phyloP scores from a whole-genome alignment of 75 land plant genomes.

The Picea sitchensis region DNA sequence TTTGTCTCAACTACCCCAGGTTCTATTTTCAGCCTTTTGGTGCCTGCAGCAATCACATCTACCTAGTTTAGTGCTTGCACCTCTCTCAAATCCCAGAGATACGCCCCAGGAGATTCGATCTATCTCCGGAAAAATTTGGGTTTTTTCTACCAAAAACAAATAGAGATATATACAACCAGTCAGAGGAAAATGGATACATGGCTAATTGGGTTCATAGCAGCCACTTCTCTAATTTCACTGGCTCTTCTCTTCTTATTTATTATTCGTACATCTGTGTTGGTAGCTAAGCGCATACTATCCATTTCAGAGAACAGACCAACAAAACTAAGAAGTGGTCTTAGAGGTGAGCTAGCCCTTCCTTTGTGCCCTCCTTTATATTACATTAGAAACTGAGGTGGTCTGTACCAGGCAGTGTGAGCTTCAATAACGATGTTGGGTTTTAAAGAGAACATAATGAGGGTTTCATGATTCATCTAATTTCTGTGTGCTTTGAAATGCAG shows the following conservation, averaged over 20 bases:
- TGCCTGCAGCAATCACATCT: too few species aligned
- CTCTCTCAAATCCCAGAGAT: too few species aligned
- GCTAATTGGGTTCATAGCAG: conserved; percentile 14
- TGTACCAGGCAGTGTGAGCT: neutral
- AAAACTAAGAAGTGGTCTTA: neutral
- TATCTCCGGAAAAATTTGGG: too few species aligned
- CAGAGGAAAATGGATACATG: conserved; percentile 9
- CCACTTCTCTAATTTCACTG: conserved; percentile 12
- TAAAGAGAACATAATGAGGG: neutral
- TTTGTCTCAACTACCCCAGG: too few species aligned
- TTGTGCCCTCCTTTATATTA: neutral
- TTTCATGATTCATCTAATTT: neutral
- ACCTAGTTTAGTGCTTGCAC: too few species aligned
- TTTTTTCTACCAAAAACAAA: too few species aligned
- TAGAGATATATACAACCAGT: too few species aligned
- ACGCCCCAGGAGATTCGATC: too few species aligned
- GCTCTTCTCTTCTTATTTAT: conserved; percentile 13
- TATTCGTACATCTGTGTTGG: conserved; percentile 10
- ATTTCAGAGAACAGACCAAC: neutral
- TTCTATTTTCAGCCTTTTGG: too few species aligned
- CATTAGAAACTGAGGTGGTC: neutral
- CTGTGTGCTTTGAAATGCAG: conserved; percentile 7
- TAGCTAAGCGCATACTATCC: conserved; percentile 1
- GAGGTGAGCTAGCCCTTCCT: neutral
- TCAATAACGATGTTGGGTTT: neutral